Evolutionary conservation across 2,329 filamentous ascomycete species (phyloP), one percentile per base, ranked within the genome.

Genomic region (Fusarium sp.): DNA sequence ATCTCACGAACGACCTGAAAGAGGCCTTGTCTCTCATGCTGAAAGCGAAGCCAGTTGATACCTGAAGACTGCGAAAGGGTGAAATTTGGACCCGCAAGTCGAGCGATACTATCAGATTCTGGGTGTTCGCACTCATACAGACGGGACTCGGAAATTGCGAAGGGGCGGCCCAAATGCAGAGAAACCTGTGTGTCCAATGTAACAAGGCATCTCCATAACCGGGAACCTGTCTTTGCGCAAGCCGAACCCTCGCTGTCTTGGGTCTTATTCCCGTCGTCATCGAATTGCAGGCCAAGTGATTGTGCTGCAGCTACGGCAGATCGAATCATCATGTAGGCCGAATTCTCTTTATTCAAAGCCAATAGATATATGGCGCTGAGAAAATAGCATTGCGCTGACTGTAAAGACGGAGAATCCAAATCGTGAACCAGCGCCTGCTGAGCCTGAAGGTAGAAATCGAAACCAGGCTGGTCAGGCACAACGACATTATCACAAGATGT

Each of bases 361-460:
- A 72, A 29, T 15, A 87, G 80, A 69, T 86, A 89, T 9, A 85
- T 70, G 22, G 78, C 77, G 27, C 80, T 84, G 11, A 86, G 80
- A 0, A 86, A 77, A 44, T 86, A 81, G 47, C 84, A 84, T 71
- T 88, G 87, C 2, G 86, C 76, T 0, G 85, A 85, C 11, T 78
- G 78, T 12, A 86, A 77, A 0, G 83, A 81, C 0, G 85, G 86
- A 27, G 77, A 80, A 67, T 88, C 86, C 17, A 84, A 75, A 46
- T 84, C 80, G 18, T 79, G 77, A 3, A 77, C 71, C 6, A 87
- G 75, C 1, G 84, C 77, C 2, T 78, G 77, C 58, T 87, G 85
- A 38, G 82, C 83, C 22, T 85, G 81, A 9, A 81, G 82, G 71
- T 86, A 87, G 38, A 74, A 77, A 11, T 60, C 68, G 60, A 84